Evolutionary conservation across 495 filamentous ascomycete genomes (phyloP), one percentile per base, ranked within the genome.

Genomic region (Aspergillus campestris): DNA sequence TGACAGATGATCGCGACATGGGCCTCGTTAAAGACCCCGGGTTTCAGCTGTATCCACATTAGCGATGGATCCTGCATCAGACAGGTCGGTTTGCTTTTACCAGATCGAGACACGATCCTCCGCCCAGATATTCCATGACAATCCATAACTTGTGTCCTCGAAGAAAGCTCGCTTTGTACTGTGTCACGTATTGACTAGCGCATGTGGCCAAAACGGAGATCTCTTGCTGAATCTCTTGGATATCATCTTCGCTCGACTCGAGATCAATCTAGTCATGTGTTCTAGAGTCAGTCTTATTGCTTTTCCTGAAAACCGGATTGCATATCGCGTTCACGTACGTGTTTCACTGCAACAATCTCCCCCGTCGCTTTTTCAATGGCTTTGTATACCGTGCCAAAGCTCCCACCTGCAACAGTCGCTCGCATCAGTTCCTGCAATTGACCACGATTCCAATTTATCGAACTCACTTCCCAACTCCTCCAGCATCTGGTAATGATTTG

Each of bases 111-210:
- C 91, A 95, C 10, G 89, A 95, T 33, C 91, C 91, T 44, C 91
- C 91, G 0, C 90, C 90, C 30, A 95, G 73, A 58, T 85, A 98
- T 67, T 98, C 92, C 92, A 98, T 98, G 40, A 98, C 89, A 57
- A 98, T 98, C 92, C 92, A 98, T 66, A 98, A 69, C 65, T 98
- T 95, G 54, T 87, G 84, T 28, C 92, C 92, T 54, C 89, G 83
- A 13, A 97, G 72, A 62, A 95, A 98, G 60, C 89, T 94, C 12
- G 88, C 86, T 65, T 89, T 91, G 75, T 98, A 98, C 56, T 94
- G 87, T 29, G 92, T 95, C 58, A 98, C 91, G 60, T 82, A 95
- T 28, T 82, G 84, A 57, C 89, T 95, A 45, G 86, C 81, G 68
- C 94, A 95, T 49, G 92, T 94, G 61, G 89, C 89, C 48, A 98